These are phyloP conservation scores for Aureobasidium namibiae DNA, from an alignment of 2,329 filamentous ascomycete species.

Conservation along the genomic window DNA sequence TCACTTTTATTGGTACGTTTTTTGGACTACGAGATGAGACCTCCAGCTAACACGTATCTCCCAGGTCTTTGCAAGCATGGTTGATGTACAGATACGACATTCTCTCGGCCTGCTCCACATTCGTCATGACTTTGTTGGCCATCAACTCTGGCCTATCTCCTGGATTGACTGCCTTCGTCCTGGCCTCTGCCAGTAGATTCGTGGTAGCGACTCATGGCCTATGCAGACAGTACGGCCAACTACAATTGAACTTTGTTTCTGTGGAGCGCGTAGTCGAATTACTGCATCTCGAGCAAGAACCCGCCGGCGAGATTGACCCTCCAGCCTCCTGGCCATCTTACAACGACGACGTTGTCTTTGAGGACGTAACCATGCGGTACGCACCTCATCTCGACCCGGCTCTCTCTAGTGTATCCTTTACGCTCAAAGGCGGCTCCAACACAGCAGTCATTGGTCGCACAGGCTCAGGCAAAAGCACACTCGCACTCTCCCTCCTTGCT, in stretches of 20 bases:
- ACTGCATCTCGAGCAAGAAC: slow-evolving; percentile 68
- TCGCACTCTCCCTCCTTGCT: slow-evolving; percentile 54
- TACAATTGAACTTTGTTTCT: slow-evolving; percentile 88
- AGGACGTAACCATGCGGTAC: slow-evolving; percentile 70
- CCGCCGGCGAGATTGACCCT: slow-evolving; percentile 56
- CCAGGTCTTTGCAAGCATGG: slow-evolving; percentile 66
- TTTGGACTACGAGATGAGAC: too few relatives aligned
- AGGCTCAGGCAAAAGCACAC: slow-evolving; percentile 74
- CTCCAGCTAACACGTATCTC: too few relatives aligned
- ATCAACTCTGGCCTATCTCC: slow-evolving; percentile 66
- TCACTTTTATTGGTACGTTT: slow-evolving; percentile 69
- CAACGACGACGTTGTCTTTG: slow-evolving; percentile 64
- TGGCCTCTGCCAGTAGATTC: slow-evolving; percentile 62
- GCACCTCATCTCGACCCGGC: slow-evolving; percentile 69
- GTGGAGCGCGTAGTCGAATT: slow-evolving; percentile 82
- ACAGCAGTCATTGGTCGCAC: slow-evolving; percentile 76
- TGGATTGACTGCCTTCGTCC: slow-evolving; percentile 74
- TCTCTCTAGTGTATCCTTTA: slow-evolving; percentile 59
- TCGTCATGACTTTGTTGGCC: slow-evolving; percentile 64
- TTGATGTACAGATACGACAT: slow-evolving; percentile 69
- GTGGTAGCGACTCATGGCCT: slow-evolving; percentile 63
- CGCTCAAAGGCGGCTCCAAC: slow-evolving; percentile 68
- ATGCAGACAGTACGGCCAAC: slow-evolving; percentile 70
- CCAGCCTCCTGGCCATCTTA: slow-evolving; percentile 70
- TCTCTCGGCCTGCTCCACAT: slow-evolving; percentile 64